These are phyloP conservation scores for Aspergillus hancockii DNA, from an alignment of 495 filamentous ascomycete species.

Conservation along the genomic window DNA sequence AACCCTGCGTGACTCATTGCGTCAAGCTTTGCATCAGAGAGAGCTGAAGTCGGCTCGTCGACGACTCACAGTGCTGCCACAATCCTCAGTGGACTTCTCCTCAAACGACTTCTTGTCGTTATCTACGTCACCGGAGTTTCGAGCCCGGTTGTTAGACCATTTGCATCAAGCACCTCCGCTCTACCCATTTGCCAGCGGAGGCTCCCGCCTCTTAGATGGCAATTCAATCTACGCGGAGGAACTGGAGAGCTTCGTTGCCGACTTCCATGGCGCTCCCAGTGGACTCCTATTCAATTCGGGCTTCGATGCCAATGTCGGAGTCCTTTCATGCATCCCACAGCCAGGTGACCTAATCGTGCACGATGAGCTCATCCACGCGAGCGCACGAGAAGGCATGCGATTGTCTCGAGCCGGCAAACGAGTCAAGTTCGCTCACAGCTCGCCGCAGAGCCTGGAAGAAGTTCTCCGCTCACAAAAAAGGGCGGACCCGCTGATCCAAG, in stretches of 20 bases:
- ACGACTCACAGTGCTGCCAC: constrained; percentile 37
- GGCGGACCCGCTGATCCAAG: constrained; percentile 28
- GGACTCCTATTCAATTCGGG: constrained; percentile 78
- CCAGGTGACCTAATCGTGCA: constrained; percentile 68
- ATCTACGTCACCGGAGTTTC: constrained; percentile 35
- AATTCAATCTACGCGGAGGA: constrained; percentile 65
- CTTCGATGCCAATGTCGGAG: constrained; percentile 73
- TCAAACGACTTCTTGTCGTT: constrained; percentile 52
- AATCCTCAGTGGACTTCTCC: constrained; percentile 42
- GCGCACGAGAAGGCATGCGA: constrained; percentile 77
- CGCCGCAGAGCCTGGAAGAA: constrained; percentile 39
- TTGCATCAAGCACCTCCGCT: constrained; percentile 32
- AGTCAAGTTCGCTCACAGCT: constrained; percentile 64
- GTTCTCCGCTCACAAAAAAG: constrained; percentile 40
- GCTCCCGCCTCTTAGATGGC: constrained; percentile 56
- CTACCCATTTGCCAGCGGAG: constrained; percentile 42
- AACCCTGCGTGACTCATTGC: constrained; percentile 39
- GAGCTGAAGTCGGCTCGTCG: constrained; percentile 49
- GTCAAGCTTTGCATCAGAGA: constrained; percentile 37
- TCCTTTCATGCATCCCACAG: constrained; percentile 68
- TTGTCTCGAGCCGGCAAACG: constrained; percentile 53
- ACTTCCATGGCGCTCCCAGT: constrained; percentile 62
- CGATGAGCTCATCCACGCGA: constrained; percentile 77
- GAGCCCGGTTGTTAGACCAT: constrained; percentile 31
- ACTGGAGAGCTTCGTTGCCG: constrained; percentile 64